A percentile compares a stretch with the other conserved stretches of the same genome.
Conservation (phyloP, 2,329 filamentous ascomycete species). For the Trichophyton rubrum region DNA sequence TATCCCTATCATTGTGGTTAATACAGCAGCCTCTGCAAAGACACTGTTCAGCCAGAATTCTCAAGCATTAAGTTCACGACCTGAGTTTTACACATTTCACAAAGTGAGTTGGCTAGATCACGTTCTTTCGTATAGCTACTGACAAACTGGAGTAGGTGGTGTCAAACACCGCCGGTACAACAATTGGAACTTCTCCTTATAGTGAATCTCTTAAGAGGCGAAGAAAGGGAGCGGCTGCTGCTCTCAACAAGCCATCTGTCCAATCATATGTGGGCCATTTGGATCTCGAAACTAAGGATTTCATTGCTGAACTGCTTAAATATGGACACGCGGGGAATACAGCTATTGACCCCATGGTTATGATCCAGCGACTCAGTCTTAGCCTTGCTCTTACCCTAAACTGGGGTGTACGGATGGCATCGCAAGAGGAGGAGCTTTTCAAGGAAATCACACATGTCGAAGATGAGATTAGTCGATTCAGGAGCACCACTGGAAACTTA, state of each 20-base stretch:
- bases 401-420: conserved; percentile 51
- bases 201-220: conserved; percentile 52
- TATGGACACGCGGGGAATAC: conserved; percentile 44
- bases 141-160: conserved; percentile 37
- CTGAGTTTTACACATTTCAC: conserved; percentile 49
- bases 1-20: conserved; percentile 44
- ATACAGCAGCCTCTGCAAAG: conserved; percentile 41
- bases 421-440: conserved; percentile 48
- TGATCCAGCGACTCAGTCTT: conserved; percentile 53
- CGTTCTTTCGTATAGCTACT: not conserved
- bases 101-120: conserved; percentile 30
- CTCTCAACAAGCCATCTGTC: conserved; percentile 52
- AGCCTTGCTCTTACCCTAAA: conserved; percentile 54
- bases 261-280: conserved; percentile 51
- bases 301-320: conserved; percentile 47
- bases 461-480: conserved; percentile 47
- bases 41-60: conserved; percentile 42
- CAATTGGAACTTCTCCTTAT: conserved; percentile 56
- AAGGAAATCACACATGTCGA: conserved; percentile 52
- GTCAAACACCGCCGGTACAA: conserved; percentile 53
- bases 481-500: conserved; percentile 48
- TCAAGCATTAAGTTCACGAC: conserved; percentile 43
- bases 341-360: conserved; percentile 52
- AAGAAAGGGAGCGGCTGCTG: conserved; percentile 52
- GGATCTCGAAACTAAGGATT: conserved; percentile 50